Evolutionary conservation across 192 early-diverging fungal genomes (phyloP).

Genomic region (Coemansia reversa): DNA sequence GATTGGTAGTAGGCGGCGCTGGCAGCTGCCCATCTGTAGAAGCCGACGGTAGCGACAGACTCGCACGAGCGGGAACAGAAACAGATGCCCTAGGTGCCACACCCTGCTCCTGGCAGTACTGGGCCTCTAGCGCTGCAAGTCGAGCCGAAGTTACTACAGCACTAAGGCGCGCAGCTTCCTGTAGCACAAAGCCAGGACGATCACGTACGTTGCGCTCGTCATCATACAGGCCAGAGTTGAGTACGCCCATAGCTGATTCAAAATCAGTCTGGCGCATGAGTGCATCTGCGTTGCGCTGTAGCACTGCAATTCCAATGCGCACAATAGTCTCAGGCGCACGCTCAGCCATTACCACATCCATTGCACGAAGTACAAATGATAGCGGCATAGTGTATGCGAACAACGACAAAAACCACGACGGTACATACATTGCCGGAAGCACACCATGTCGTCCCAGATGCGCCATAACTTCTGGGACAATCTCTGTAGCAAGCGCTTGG

Average conservation of each 20-base stretch:
- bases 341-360: conserved; percentile 90
- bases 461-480: conserved; percentile 69
- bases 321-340: conserved; percentile 89
- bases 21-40: not conserved
- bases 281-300: conserved; percentile 74
- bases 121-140: conserved; percentile 65
- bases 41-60: not conserved
- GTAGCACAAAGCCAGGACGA: conserved; percentile 60
- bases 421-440: conserved; percentile 85
- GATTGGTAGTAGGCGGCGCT: conserved; percentile 10
- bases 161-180: conserved; percentile 73
- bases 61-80: not conserved
- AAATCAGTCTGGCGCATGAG: conserved; percentile 75
- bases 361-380: conserved; percentile 82
- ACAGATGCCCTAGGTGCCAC: conserved; percentile 1
- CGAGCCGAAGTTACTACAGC: conserved; percentile 65
- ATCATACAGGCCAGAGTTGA: conserved; percentile 84
- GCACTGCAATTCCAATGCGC: conserved; percentile 81
- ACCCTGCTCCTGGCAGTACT: conserved; percentile 36
- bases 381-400: conserved; percentile 97
- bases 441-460: conserved; percentile 78
- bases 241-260: conserved; percentile 77
- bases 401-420: conserved; percentile 95
- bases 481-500: conserved; percentile 70
- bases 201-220: conserved; percentile 59